Conservation (phyloP, 352 stramenopile species). For the Phytophthora pistaciae region DNA sequence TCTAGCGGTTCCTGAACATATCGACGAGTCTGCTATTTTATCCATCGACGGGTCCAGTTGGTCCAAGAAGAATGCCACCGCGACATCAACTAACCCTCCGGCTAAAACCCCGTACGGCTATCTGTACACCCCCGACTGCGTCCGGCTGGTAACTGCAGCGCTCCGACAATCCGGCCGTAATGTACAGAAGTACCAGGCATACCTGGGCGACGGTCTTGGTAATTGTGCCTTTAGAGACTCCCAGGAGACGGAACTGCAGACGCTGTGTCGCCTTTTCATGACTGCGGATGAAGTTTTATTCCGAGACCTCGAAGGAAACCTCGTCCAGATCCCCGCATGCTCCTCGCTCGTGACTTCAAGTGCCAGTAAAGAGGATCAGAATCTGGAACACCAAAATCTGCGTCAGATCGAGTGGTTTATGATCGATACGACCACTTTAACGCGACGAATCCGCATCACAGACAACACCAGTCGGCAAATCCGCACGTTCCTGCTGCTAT, state of each 20-base stretch:
- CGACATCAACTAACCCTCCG: slow-evolving; percentile 8
- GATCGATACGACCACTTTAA: slow-evolving; percentile 31
- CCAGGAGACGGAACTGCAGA: slow-evolving; percentile 49
- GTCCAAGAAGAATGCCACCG: slow-evolving; percentile 26
- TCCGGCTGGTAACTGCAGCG: slow-evolving; percentile 24
- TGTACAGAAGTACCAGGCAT: slow-evolving; percentile 57
- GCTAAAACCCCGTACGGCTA: slow-evolving; percentile 46
- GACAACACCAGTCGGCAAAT: slow-evolving; percentile 56
- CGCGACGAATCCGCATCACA: slow-evolving; percentile 39
- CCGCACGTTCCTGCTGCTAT: slow-evolving; percentile 39
- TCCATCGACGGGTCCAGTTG: slow-evolving; percentile 43
- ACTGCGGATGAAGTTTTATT: slow-evolving; percentile 37
- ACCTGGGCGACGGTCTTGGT: slow-evolving; percentile 45
- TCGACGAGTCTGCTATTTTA: slow-evolving; percentile 32
- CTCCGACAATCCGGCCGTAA: slow-evolving; percentile 45
- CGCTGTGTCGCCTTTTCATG: slow-evolving; percentile 47
- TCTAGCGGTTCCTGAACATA: slow-evolving; percentile 31
- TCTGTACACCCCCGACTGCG: slow-evolving; percentile 51
- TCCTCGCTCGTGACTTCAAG: slow-evolving; percentile 16
- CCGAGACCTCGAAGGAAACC: slow-evolving; percentile 29
- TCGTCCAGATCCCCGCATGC: slow-evolving; percentile 25
- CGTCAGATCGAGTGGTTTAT: slow-evolving; percentile 47
- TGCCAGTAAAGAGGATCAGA: slow-evolving; percentile 7
- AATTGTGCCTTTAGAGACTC: slow-evolving; percentile 49
- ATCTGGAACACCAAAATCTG: slow-evolving; percentile 30